phyloP scores from a whole-genome alignment of 148 eudicot genomes.

The Gaultheria prostrata region DNA sequence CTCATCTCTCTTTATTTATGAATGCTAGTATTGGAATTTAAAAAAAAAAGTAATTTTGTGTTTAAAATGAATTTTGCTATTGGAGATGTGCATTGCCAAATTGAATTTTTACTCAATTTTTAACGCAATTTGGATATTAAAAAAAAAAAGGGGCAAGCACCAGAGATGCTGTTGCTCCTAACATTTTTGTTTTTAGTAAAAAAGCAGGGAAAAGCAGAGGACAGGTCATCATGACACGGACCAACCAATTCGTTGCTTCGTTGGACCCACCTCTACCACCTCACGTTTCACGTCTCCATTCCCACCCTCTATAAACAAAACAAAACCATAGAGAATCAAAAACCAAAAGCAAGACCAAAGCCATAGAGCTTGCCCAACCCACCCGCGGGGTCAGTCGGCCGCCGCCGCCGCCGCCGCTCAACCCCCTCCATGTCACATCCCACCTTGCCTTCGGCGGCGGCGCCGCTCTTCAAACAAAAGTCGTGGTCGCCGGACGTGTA shows the following conservation, averaged over 20 bases:
- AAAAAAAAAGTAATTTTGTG: too few species aligned
- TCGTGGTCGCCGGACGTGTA: constrained; percentile 75
- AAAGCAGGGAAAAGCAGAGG: not conserved
- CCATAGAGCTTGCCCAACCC: constrained; percentile 33
- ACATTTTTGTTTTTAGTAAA: too few species aligned
- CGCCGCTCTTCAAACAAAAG: constrained; percentile 46
- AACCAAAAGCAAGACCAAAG: not conserved
- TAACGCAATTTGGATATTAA: too few species aligned
- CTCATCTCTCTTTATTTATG: too few species aligned
- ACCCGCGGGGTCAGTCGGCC: constrained; percentile 28
- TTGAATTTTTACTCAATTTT: too few species aligned
- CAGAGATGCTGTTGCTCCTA: too few species aligned
- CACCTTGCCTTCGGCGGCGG: constrained; percentile 3
- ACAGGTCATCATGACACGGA: constrained; percentile 48
- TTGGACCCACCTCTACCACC: not conserved
- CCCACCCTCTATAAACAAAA: constrained; percentile 2
- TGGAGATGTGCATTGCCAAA: too few species aligned
- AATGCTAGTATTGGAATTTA: too few species aligned
- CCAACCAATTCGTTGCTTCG: constrained; percentile 30
- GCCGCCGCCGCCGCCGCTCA: constrained; percentile 15
- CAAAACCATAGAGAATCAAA: not conserved
- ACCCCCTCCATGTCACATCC: not conserved
- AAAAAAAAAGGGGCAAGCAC: too few species aligned
- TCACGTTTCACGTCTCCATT: constrained; percentile 17
- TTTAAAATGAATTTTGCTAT: too few species aligned